phyloP scores from a whole-genome alignment of 495 filamentous ascomycete species.

The Penicillium egyptiacum region DNA sequence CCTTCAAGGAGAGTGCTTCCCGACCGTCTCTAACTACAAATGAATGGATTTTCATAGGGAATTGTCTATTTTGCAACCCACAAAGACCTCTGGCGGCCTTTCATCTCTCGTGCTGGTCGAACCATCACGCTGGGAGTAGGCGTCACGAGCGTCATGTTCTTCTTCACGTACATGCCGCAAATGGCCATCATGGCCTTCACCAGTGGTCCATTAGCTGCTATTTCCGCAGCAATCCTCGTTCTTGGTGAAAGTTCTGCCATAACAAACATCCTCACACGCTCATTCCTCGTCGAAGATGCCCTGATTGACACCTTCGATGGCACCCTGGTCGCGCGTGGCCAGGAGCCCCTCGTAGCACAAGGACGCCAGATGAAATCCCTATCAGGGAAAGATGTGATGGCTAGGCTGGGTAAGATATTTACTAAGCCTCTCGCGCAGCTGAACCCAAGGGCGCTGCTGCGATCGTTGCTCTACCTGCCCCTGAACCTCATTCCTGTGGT shows the following conservation, averaged over 20 bases:
- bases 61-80: conserved; percentile 70
- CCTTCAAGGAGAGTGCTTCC: conserved; percentile 15
- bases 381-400: conserved; percentile 47
- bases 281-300: conserved; percentile 74
- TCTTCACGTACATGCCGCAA: conserved; percentile 89
- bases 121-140: conserved; percentile 69
- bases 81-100: conserved; percentile 57
- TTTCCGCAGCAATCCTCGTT: conserved; percentile 74
- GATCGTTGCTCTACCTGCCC: conserved; percentile 77
- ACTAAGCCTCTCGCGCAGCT: conserved; percentile 69
- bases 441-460: conserved; percentile 61
- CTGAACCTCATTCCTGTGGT: conserved; percentile 90
- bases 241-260: conserved; percentile 81
- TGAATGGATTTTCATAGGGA: conserved; percentile 45
- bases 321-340: conserved; percentile 59
- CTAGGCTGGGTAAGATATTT: conserved; percentile 69
- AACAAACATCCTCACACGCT: conserved; percentile 68
- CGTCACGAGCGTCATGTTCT: conserved; percentile 77
- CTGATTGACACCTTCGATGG: conserved; percentile 92
- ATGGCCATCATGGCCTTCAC: conserved; percentile 73
- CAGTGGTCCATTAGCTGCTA: conserved; percentile 74
- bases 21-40: not conserved
- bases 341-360: conserved; percentile 60
- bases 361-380: conserved; percentile 68
- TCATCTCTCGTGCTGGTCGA: conserved; percentile 66